Percentiles rank a stretch among this genome's conserved stretches.
Evolutionary conservation across 371 early-diverging fungal species (phyloP).

Genomic region (Amoeboaphelidium occidentale): DNA sequence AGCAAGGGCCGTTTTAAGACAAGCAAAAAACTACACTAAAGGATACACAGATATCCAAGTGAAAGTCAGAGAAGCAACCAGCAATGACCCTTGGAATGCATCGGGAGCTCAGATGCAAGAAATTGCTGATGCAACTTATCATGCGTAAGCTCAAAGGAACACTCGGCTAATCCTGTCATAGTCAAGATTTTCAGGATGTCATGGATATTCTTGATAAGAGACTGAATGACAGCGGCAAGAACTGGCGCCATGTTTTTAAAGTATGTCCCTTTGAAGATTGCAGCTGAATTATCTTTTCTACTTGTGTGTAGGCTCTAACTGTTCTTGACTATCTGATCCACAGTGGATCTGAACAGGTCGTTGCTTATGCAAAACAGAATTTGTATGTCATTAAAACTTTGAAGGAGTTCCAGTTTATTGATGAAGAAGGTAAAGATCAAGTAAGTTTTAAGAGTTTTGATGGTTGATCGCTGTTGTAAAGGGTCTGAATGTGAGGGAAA

Average conservation of each 20-base stretch:
- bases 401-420: constrained; percentile 79
- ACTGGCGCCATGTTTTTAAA: constrained; percentile 96
- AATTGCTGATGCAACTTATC: constrained; percentile 60
- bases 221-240: constrained; percentile 83
- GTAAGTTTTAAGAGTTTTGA: constrained; percentile 17
- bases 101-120: constrained; percentile 63
- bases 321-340: constrained; percentile 45
- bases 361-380: constrained; percentile 65
- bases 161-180: constrained; percentile 16
- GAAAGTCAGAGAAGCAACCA: constrained; percentile 83
- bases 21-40: constrained; percentile 64
- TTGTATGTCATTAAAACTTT: constrained; percentile 75
- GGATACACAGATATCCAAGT: constrained; percentile 85
- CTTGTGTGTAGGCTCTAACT: constrained; percentile 17
- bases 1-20: neutral
- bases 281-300: constrained; percentile 17
- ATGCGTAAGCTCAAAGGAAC: constrained; percentile 34
- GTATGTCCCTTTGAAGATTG: constrained; percentile 17
- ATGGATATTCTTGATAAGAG: constrained; percentile 94
- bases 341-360: constrained; percentile 63
- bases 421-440: constrained; percentile 72
- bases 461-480: neutral
- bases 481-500: neutral
- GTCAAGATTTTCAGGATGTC: constrained; percentile 70
- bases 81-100: constrained; percentile 71